A percentile compares a stretch with the other conserved stretches of the same genome.
phyloP scores from a whole-genome alignment of 352 stramenopile species.

The Phytophthora vignae region DNA sequence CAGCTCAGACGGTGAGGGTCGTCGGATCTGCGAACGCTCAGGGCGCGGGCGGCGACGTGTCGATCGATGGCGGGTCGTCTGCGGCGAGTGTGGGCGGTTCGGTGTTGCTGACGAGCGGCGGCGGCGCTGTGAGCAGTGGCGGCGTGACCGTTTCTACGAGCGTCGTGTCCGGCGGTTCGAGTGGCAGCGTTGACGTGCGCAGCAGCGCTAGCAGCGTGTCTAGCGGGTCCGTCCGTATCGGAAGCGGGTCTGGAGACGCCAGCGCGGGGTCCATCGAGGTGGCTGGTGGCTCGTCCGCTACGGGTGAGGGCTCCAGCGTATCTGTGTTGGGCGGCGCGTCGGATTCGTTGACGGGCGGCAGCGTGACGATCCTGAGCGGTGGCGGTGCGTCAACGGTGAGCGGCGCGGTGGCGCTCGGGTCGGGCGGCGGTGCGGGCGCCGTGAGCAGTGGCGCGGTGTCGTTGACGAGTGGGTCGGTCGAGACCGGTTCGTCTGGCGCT shows the following conservation, averaged over 20 bases:
- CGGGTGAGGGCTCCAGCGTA: constrained; percentile 30
- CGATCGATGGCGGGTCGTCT: background rate
- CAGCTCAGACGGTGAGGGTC: constrained; percentile 33
- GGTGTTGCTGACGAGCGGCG: too few relatives aligned
- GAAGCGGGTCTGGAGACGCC: constrained; percentile 26
- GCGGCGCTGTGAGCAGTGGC: too few relatives aligned
- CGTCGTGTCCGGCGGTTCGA: too few relatives aligned
- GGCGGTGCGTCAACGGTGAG: constrained; percentile 15
- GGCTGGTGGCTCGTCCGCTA: constrained; percentile 35
- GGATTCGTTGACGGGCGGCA: constrained; percentile 29
- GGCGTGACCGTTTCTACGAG: too few relatives aligned
- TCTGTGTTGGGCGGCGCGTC: constrained; percentile 31
- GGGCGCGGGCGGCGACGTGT: constrained; percentile 20
- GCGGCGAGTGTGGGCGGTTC: too few relatives aligned
- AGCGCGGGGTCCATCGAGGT: constrained; percentile 34
- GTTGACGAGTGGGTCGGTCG: too few relatives aligned
- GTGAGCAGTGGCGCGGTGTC: too few relatives aligned
- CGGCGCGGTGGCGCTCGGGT: too few relatives aligned
- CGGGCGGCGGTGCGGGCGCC: too few relatives aligned
- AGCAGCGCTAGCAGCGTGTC: constrained; percentile 29
- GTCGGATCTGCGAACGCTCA: constrained; percentile 34
- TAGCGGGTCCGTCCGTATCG: constrained; percentile 32
- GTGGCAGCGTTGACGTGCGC: constrained; percentile 18
- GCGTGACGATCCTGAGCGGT: constrained; percentile 29
- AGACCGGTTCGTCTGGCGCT: too few relatives aligned